Evolutionary conservation across 1,139 yeast genomes (phyloP).

Genomic region (Scheffersomyces titani): DNA sequence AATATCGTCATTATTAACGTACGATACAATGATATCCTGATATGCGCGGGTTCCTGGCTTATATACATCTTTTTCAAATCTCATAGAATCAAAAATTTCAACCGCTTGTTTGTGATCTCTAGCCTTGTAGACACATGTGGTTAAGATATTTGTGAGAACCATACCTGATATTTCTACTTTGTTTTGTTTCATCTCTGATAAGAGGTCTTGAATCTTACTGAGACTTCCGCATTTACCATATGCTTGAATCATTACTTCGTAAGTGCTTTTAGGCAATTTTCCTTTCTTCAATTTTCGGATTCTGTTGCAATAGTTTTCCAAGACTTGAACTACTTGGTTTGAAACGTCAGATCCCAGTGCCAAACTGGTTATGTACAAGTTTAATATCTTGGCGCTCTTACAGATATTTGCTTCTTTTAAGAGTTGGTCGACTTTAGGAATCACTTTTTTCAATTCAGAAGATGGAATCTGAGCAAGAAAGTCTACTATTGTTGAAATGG

Average conservation of each 20-base stretch:
- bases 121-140: conserved; percentile 60
- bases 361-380: conserved; percentile 46
- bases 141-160: conserved; percentile 64
- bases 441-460: conserved; percentile 29
- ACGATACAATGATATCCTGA: conserved; percentile 67
- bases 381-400: conserved; percentile 37
- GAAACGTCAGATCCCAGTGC: conserved; percentile 26
- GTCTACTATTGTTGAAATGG: conserved; percentile 34
- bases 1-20: conserved; percentile 60
- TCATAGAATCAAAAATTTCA: conserved; percentile 81
- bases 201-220: conserved; percentile 32
- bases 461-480: conserved; percentile 50
- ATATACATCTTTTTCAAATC: conserved; percentile 64
- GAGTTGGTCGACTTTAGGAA: conserved; percentile 32
- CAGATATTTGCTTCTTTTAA: conserved; percentile 36
- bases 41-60: conserved; percentile 71
- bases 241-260: conserved; percentile 41
- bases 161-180: conserved; percentile 56
- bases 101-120: conserved; percentile 62
- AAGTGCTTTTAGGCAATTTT: conserved; percentile 25
- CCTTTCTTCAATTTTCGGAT: conserved; percentile 18
- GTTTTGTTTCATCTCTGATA: conserved; percentile 51
- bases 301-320: conserved; percentile 25
- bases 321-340: conserved; percentile 19
- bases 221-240: conserved; percentile 37